These are phyloP conservation scores for Sporobolomyces phaffii DNA, from an alignment of 768 basidiomycete genomes.

Conservation along the genomic window DNA sequence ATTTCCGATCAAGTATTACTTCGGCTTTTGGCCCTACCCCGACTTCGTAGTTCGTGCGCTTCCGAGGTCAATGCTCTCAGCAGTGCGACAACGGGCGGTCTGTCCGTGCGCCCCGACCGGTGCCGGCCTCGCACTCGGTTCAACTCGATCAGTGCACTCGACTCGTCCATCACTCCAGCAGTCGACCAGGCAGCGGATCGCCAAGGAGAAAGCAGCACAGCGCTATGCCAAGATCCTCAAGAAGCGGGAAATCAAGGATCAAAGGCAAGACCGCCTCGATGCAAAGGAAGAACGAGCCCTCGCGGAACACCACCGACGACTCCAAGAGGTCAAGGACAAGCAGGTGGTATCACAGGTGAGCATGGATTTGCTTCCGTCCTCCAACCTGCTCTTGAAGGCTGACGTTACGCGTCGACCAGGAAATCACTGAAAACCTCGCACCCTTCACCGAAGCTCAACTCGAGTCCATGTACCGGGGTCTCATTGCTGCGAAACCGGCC, in stretches of 20 bases:
- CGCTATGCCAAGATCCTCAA: slow-evolving; percentile 27
- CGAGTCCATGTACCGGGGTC: slow-evolving; percentile 49
- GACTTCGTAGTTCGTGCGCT: too few species aligned
- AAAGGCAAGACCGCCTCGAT: neutral
- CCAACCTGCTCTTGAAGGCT: too few species aligned
- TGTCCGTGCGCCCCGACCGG: neutral
- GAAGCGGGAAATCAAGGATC: slow-evolving; percentile 17
- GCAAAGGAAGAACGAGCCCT: neutral
- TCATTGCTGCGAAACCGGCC: slow-evolving; percentile 44
- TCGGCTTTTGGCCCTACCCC: too few species aligned
- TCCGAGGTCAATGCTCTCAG: slow-evolving; percentile 19
- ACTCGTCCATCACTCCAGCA: neutral
- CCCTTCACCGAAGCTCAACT: slow-evolving; percentile 49
- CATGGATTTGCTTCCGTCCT: too few species aligned
- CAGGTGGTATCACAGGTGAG: slow-evolving; percentile 9
- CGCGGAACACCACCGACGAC: neutral
- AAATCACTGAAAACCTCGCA: slow-evolving; percentile 21
- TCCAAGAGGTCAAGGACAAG: slow-evolving; percentile 15
- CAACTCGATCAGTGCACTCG: neutral
- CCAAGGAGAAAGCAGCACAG: slow-evolving; percentile 21
- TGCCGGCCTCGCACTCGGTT: neutral
- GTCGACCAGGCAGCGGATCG: neutral
- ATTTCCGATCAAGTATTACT: neutral
- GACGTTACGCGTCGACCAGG: slow-evolving; percentile 23
- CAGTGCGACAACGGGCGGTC: neutral